phyloP scores from a whole-genome alignment of 148 eudicot species.

The Rhododendron molle region DNA sequence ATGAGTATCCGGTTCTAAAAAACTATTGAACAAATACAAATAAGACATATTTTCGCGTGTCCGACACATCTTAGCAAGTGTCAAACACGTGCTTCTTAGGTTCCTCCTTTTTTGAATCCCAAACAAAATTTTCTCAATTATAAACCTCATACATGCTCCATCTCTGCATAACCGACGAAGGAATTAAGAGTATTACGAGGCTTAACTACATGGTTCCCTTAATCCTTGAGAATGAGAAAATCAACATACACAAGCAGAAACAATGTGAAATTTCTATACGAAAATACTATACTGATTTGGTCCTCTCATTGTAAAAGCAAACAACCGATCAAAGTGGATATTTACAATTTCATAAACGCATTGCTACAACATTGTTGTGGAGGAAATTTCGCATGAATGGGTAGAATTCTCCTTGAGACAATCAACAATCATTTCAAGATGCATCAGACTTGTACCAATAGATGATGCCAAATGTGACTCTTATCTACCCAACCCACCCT shows the following conservation, averaged over 20 bases:
- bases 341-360: not conserved
- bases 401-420: not conserved
- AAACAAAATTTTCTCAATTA: not conserved
- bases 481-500: no score
- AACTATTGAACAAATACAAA: not conserved
- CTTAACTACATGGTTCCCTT: not conserved
- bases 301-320: not conserved
- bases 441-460: no score
- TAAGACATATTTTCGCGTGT: not conserved
- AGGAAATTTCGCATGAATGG: no score
- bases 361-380: not conserved
- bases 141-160: not conserved
- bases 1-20: not conserved
- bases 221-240: not conserved
- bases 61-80: not conserved
- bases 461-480: no score
- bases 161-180: not conserved
- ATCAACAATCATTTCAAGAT: no score
- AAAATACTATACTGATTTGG: not conserved
- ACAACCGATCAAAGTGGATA: not conserved
- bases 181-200: not conserved
- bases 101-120: not conserved
- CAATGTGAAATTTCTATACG: not conserved
- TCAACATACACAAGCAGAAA: not conserved
- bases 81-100: not conserved